A percentile compares a stretch with the other conserved stretches of the same genome.
Conservation (phyloP, 345 rosid species). For the Eucalyptus paniculata region DNA sequence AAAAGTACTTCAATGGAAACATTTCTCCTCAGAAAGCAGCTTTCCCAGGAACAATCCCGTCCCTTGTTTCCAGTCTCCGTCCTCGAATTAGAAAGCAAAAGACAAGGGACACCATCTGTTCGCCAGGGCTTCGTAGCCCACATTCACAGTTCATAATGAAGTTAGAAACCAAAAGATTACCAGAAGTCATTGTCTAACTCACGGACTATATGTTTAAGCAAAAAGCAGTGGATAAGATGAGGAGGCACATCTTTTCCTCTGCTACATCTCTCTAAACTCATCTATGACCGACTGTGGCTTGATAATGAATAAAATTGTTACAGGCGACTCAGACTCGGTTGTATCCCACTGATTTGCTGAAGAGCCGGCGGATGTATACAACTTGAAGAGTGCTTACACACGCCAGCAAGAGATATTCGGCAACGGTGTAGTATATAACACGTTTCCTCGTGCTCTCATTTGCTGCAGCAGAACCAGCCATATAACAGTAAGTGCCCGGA, state of each 20-base stretch:
- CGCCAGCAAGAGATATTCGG: conserved; percentile 66
- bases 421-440: conserved; percentile 71
- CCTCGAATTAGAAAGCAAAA: not conserved
- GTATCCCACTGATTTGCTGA: conserved; percentile 90
- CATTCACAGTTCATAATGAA: not conserved
- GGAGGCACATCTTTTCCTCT: not conserved
- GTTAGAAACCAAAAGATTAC: not conserved
- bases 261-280: not conserved
- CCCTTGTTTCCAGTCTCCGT: not conserved
- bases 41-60: not conserved
- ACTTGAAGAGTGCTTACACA: conserved; percentile 70
- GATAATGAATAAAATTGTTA: not conserved
- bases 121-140: not conserved
- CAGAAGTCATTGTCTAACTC: not conserved
- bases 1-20: not conserved
- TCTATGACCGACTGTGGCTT: not conserved
- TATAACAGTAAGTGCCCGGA: not conserved
- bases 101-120: not conserved
- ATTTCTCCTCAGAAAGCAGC: not conserved
- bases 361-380: conserved; percentile 74
- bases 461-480: conserved; percentile 34
- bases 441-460: conserved; percentile 92
- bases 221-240: not conserved
- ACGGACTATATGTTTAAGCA: not conserved
- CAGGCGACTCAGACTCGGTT: conserved; percentile 51